Percentiles rank a stretch among this genome's conserved stretches.
Conservation (phyloP, 768 basidiomycete genomes). For the Mycena latifolia region DNA sequence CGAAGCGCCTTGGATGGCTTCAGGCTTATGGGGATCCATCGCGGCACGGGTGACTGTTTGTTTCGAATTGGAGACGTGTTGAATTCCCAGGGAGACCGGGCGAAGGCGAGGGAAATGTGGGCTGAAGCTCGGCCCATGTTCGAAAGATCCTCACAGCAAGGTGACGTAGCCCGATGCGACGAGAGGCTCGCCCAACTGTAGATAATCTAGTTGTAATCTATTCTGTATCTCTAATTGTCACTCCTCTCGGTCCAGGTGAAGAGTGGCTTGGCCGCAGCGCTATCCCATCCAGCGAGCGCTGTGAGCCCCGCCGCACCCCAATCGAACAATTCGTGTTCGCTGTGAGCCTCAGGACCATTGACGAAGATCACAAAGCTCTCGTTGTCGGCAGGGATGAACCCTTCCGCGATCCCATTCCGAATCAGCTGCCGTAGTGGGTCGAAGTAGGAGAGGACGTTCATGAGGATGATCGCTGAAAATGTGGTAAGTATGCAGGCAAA, state of each 20-base stretch:
- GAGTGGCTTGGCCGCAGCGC: conserved; percentile 42
- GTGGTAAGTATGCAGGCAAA: background rate
- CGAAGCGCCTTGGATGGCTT: conserved; percentile 10
- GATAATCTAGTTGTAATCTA: no score
- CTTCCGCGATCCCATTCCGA: conserved; percentile 70
- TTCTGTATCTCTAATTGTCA: conserved; percentile 33
- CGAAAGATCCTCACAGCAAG: conserved; percentile 4
- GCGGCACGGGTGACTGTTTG: conserved; percentile 7
- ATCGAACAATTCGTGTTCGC: conserved; percentile 71
- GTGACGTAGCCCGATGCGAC: conserved; percentile 1
- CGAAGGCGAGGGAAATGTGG: conserved; percentile 7
- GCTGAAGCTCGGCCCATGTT: background rate
- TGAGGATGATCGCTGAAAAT: conserved; percentile 78
- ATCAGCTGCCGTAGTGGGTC: conserved; percentile 84
- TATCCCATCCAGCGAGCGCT: conserved; percentile 73
- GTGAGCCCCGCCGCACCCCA: conserved; percentile 84
- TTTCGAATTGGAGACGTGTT: conserved; percentile 9
- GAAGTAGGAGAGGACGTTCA: conserved; percentile 91
- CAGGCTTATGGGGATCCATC: conserved; percentile 12
- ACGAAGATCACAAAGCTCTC: conserved; percentile 78
- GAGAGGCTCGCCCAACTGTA: conserved; percentile 27
- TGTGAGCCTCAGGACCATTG: conserved; percentile 70
- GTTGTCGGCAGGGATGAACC: conserved; percentile 79
- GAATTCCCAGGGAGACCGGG: background rate
- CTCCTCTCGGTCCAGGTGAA: conserved; percentile 65